Evolutionary conservation across 805 yeast species (phyloP), one percentile per base, ranked within the genome.

Genomic region (Vanderwaltozyma yarrowii): DNA sequence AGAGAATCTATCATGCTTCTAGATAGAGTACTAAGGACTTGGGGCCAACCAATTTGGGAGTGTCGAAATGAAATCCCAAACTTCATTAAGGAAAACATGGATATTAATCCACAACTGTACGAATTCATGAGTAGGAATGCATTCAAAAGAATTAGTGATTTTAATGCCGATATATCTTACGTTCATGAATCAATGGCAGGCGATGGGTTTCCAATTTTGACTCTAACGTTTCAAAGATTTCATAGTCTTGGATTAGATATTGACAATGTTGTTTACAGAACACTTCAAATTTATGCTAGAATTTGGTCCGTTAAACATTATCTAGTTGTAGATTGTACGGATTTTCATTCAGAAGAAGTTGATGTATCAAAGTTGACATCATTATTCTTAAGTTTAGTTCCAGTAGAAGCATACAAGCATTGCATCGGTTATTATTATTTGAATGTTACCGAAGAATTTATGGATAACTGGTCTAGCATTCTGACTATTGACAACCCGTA

Each of bases 51-150:
- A 0, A 65, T 64, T 30, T 62, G 74, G 33, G 57, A 69, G 21
- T 67, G 67, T 29, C 74, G 74, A 10, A 70, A 73, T 41, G 76
- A 74, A 41, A 71, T 78, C 14, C 74, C 79, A 0, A 62, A 67
- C 5, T 64, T 68, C 13, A 66, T 73, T 25, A 73, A 70, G 39
- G 70, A 70, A 32, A 69, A 68, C 33, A 64, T 61, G 33, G 73
- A 70, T 32, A 64, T 58, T 27, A 70, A 73, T 36, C 57, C 69
- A 3, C 73, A 71, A 40, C 63, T 77, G 23, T 75, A 73, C 47
- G 92, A 84, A 42, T 81, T 83, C 45, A 78, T 85, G 83, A 70
- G 75, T 20, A 76, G 74, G 39, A 70, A 77, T 59, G 65, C 85
- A 0, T 61, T 71, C 33, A 69, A 70, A 38, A 74, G 76, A 41